Evolutionary conservation across 192 early-diverging fungal genomes (phyloP), one percentile per base, ranked within the genome.

Genomic region (Funneliformis mosseae): DNA sequence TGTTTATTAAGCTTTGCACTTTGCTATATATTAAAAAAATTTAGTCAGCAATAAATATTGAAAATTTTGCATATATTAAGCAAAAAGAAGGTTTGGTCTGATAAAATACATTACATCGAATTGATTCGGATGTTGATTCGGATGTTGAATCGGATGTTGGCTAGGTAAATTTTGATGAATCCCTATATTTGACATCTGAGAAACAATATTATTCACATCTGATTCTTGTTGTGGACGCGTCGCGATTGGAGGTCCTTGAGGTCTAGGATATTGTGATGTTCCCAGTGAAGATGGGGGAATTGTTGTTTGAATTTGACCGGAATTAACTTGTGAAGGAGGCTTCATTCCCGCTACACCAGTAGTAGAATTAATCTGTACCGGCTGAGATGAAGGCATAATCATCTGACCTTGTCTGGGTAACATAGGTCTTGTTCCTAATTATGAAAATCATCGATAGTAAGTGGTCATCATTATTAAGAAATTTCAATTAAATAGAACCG

Each of bases 321-420:
- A 46, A 77, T 8, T 43, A 39, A 1, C 18, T 16, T 38, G 61
- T 16, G 61, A 33, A 23, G 59, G 14, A 25, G 55, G 81, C 27
- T 60, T 28, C n/a, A 55, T 82, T 33, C 87, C 83, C 3, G 77
- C 63, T 39, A 75, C n/a, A 43, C 83, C 81, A 8, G 76, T 16
- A 73, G 39, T n/a, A 48, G 45, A 0, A 45, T 73, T 41, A n/a
- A n/a, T 73, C 8, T 45, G 70, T 43, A 12, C 14, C 5, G n/a
- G 38, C 14, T 43, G 62, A 9, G 61, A 12, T 45, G n/a, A 10
- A 64, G 61, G 14, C 14, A 6, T 38, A n/a, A 14, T 5, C 25
- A 27, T 23, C 18, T 55, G 76, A 28, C 14, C 21, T 63, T 77
- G 59, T 43, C 59, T 38, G 10, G 38, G 62, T 18, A 8, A 3